These are phyloP conservation scores for Nitzschia sp. DNA, from an alignment of 108 stramenopile genomes.

Conservation along the genomic window DNA sequence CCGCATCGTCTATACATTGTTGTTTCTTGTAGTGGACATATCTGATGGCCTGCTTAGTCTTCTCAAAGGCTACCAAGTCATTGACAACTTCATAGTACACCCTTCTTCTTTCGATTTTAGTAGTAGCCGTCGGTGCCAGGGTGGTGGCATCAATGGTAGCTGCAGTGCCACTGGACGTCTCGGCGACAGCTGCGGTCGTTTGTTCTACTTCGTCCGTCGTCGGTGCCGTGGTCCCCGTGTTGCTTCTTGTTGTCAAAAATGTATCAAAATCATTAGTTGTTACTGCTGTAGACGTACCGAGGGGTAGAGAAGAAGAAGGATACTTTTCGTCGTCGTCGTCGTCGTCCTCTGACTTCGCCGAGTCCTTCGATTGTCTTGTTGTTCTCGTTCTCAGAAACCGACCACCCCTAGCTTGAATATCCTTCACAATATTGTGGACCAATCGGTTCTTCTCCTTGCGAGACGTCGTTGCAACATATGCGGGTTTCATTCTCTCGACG, in stretches of 20 bases:
- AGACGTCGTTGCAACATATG: constrained; percentile 36
- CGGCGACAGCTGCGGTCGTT: neutral
- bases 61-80: constrained; percentile 46
- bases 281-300: too few relatives aligned
- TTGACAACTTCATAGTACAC: constrained; percentile 39
- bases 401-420: constrained; percentile 38
- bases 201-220: constrained; percentile 4
- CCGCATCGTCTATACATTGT: neutral
- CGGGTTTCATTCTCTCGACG: constrained; percentile 19
- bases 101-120: too few relatives aligned
- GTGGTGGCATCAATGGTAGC: neutral
- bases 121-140: too few relatives aligned
- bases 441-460: constrained; percentile 42
- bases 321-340: neutral
- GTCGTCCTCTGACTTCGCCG: constrained; percentile 19
- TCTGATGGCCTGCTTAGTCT: constrained; percentile 53
- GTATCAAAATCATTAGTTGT: too few relatives aligned
- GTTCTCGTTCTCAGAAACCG: constrained; percentile 54
- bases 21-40: constrained; percentile 35
- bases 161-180: neutral
- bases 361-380: too few relatives aligned
- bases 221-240: constrained; percentile 25
- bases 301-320: too few relatives aligned
- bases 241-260: too few relatives aligned
- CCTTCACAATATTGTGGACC: constrained; percentile 30